Evolutionary conservation across 192 early-diverging fungal genomes (phyloP).

Genomic region (Umbelopsis ramanniana): DNA sequence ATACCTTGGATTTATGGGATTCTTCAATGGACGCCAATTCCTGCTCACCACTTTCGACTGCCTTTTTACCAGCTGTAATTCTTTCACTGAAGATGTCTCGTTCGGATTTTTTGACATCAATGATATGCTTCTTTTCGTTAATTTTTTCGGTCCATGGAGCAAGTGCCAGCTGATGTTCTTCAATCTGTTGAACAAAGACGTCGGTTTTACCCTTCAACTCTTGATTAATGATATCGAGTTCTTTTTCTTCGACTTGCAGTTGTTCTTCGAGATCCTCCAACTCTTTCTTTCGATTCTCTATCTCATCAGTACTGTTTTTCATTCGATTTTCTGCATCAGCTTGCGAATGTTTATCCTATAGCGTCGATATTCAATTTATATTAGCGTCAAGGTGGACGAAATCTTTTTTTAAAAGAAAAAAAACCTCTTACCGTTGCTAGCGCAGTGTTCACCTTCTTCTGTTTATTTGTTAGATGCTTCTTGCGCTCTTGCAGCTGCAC

Average conservation of each 20-base stretch:
- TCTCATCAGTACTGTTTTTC: constrained; percentile 68
- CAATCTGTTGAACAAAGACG: constrained; percentile 78
- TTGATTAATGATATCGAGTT: constrained; percentile 78
- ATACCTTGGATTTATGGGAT: constrained; percentile 41
- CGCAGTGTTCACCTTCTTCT: constrained; percentile 74
- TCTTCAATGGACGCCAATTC: constrained; percentile 52
- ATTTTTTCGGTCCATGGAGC: constrained; percentile 89
- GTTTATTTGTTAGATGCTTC: constrained; percentile 78
- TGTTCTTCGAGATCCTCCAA: constrained; percentile 64
- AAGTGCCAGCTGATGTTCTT: constrained; percentile 81
- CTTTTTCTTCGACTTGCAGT: constrained; percentile 66
- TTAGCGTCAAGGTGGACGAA: no score
- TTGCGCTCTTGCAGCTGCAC: constrained; percentile 87
- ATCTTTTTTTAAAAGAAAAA: no score
- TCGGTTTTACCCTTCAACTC: constrained; percentile 89
- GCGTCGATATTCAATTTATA: background rate
- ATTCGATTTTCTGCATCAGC: constrained; percentile 70
- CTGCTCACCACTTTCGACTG: constrained; percentile 65
- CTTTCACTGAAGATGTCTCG: constrained; percentile 74
- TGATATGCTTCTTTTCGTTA: constrained; percentile 66
- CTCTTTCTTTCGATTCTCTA: constrained; percentile 61
- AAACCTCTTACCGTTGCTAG: constrained; percentile 61
- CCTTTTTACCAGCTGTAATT: constrained; percentile 50
- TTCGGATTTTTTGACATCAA: constrained; percentile 86
- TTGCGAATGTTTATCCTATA: constrained; percentile 59